Conservation (phyloP, 2,329 filamentous ascomycete species). For the Xylaria multiplex region DNA sequence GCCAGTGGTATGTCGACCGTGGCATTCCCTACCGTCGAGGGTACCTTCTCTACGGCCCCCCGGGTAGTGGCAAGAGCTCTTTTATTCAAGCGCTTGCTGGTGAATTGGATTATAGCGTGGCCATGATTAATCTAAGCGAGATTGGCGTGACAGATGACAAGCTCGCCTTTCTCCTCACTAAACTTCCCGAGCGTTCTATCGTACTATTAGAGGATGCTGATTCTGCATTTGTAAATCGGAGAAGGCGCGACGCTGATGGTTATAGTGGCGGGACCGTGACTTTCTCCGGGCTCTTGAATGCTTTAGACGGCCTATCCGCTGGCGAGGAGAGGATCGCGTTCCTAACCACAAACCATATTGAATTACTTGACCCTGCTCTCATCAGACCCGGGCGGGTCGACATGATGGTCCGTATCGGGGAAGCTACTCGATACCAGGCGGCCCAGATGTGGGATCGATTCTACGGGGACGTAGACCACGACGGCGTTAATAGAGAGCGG, state of each 20-base stretch:
- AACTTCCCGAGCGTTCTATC: slow-evolving; percentile 83
- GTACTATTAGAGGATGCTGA: slow-evolving; percentile 91
- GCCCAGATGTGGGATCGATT: slow-evolving; percentile 92
- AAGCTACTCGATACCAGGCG: slow-evolving; percentile 87
- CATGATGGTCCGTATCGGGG: slow-evolving; percentile 88
- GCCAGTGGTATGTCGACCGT: slow-evolving; percentile 92
- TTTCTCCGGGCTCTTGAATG: slow-evolving; percentile 89
- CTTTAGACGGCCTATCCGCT: slow-evolving; percentile 90
- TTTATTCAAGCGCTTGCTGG: slow-evolving; percentile 96
- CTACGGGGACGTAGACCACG: slow-evolving; percentile 81
- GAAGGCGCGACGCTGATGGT: slow-evolving; percentile 80
- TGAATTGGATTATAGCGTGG: slow-evolving; percentile 91
- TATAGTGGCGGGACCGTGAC: slow-evolving; percentile 91
- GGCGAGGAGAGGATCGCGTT: slow-evolving; percentile 95
- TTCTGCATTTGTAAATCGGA: slow-evolving; percentile 86
- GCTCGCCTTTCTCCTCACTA: slow-evolving; percentile 84
- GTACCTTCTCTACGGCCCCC: slow-evolving; percentile 88
- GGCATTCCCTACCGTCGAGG: slow-evolving; percentile 92
- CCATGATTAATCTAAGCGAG: slow-evolving; percentile 91
- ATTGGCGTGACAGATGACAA: slow-evolving; percentile 90
- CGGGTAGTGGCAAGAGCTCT: slow-evolving; percentile 91
- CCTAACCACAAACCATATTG: slow-evolving; percentile 93
- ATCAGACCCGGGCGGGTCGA: slow-evolving; percentile 93
- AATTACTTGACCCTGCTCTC: slow-evolving; percentile 86
- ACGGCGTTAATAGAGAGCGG: slow-evolving; percentile 68